A percentile compares a stretch with the other conserved stretches of the same genome.
Evolutionary conservation across 805 yeast genomes (phyloP).

Genomic region (Nakazawaea holstii): DNA sequence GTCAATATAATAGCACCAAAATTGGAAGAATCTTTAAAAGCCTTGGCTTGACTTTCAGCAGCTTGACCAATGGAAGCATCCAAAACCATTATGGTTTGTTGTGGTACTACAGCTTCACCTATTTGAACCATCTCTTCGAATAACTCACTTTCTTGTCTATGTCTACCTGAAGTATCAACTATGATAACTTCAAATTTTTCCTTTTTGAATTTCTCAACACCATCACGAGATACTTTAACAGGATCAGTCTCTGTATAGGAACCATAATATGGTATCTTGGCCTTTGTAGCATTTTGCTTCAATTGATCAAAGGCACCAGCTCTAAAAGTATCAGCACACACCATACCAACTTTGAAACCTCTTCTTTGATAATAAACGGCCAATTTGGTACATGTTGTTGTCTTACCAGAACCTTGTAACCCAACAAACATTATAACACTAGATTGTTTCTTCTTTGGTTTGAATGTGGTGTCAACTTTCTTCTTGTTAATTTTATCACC

Average conservation of each 20-base stretch:
- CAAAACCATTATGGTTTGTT: slow-evolving; percentile 94
- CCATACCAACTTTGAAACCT: slow-evolving; percentile 92
- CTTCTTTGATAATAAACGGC: slow-evolving; percentile 92
- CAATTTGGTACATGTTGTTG: slow-evolving; percentile 93
- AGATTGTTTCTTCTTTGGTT: slow-evolving; percentile 78
- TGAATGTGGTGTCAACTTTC: slow-evolving; percentile 39
- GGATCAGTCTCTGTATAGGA: slow-evolving; percentile 96
- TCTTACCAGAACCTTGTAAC: slow-evolving; percentile 97
- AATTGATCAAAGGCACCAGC: slow-evolving; percentile 99
- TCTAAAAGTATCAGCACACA: slow-evolving; percentile 98
- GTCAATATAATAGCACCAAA: slow-evolving; percentile 95
- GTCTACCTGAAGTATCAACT: slow-evolving; percentile 98
- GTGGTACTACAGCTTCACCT: slow-evolving; percentile 81
- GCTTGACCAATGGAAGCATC: slow-evolving; percentile 99
- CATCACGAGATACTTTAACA: slow-evolving; percentile 83
- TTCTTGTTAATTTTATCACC: slow-evolving; percentile 16
- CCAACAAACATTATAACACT: slow-evolving; percentile 97
- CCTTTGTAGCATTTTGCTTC: slow-evolving; percentile 94
- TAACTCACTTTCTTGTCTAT: slow-evolving; percentile 86
- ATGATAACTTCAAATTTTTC: slow-evolving; percentile 91
- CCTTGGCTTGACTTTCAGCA: slow-evolving; percentile 90
- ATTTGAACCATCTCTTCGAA: slow-evolving; percentile 95
- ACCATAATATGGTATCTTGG: slow-evolving; percentile 91
- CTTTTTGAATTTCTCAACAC: slow-evolving; percentile 85
- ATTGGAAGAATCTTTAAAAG: slow-evolving; percentile 87